Base-by-base conservation (phyloP, 257 asterid genomes). In the Solanum pennellii region DNA sequence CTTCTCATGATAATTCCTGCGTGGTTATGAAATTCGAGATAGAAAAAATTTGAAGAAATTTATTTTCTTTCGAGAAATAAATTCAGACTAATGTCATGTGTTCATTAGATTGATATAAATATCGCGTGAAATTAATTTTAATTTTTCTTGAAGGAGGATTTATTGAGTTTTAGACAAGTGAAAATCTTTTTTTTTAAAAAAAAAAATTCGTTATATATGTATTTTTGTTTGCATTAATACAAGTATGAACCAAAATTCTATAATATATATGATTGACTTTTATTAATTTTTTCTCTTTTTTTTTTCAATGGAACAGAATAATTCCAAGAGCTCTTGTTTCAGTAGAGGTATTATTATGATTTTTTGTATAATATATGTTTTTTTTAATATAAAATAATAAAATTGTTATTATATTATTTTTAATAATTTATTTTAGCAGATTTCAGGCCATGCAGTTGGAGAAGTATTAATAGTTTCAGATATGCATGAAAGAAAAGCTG, bases 401-500 rank as follows among this genome's bases (percentile, higher is more conserved):
- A 42, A 84, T 80, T 10, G 1, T 31, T 29, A 29, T 35, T 21
- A 16, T 72, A 21, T 25, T 11, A 77, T 31, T 59, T 12, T 7
- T 23, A 65, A 85, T 75, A 68, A 44, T 41, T 59, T 29, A 41
- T 37, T 25, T 86, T 33, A 86, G 83, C 90, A 94, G 97, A 93
- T 93, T 89, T 92, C 97, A 39, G 95, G 95, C 3, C 85, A 87
- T 59, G 90, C 97, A 69, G 93, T 93, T 3, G 95, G 97, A 86
- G 94, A 92, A 52, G 94, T 92, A 88, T 44, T 89, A 89, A 86
- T 92, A 62, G 95, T 94, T 25, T 86, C 94, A 69, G 93, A 94
- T 88, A 94, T 94, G 97, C 97, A 94, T 87, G 91, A 92, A 91
- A 87, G 97, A 82, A 94, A 94, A 91, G 97, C 97, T 31, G 93